Base-by-base conservation (phyloP, 192 early-diverging fungal genomes). In the Coemansia sp. region DNA sequence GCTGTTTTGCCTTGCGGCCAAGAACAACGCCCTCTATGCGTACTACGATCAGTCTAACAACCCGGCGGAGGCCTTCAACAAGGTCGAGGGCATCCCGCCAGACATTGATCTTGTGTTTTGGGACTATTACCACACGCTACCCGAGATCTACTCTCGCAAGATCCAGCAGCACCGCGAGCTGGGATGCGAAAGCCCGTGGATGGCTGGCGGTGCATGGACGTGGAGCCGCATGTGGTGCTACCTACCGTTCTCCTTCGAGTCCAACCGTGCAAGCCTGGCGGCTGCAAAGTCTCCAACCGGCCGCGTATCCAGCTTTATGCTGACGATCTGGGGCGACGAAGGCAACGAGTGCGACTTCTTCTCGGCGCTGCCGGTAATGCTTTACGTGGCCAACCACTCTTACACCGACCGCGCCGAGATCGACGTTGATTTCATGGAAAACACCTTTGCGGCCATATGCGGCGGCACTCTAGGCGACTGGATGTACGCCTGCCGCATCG, bases 281-380 rank as follows among this genome's bases (percentile, higher is more conserved):
- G 90, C 91, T 17, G 84, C 88, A 20, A 95, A 90, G 65, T 68
- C 69, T 17, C 75, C 74, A 0, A 65, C 67, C 11, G 71, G 76
- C 38, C 82, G 85, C 14, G 89, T 93, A 23, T 62, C 75, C 23
- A 91, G 93, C 69, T 84, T 87, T 22, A 91, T 95, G 83, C 88
- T 92, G 46, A 94, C 92, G 1, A 86, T 89, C 15, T 95, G 92
- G 93, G 93, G 93, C 22, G 93, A 95, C 70, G 93, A 95, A 62
- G 93, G 92, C 42, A 93, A 94, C 74, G 93, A 95, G 76, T 95
- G 89, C 70, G 93, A 93, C 69, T 85, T 93, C 73, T 90, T 85
- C 68, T 92, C 92, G 0, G 78, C 89, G 14, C 76, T 95, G 38
- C 93, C 93, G 14, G 91, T 85, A 5, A 75, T 95, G 66, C 68